phyloP scores from a whole-genome alignment of 1,284 basidiomycete species.

The Cryptococcus maquisensis region DNA sequence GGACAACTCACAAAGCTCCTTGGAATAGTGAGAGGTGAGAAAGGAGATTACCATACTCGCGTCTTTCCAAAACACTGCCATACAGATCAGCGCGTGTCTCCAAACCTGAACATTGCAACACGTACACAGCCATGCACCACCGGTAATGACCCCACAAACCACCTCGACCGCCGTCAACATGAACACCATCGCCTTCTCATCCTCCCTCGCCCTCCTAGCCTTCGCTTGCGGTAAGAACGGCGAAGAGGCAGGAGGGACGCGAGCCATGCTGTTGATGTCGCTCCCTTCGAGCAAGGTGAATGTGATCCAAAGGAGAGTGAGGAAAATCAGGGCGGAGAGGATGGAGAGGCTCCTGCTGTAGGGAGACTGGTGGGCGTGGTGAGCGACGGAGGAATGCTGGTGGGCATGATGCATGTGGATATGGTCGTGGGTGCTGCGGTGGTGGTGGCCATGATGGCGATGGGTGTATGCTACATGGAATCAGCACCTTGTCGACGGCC shows the following conservation, averaged over 20 bases:
- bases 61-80: constrained; percentile 4
- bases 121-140: constrained; percentile 18
- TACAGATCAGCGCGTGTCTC: background rate
- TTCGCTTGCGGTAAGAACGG: background rate
- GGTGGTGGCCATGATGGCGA: background rate
- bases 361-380: background rate
- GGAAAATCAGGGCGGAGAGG: constrained; percentile 22
- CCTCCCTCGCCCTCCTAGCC: background rate
- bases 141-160: background rate
- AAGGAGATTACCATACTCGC: background rate
- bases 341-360: constrained; percentile 1
- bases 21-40: background rate
- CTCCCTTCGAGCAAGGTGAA: constrained; percentile 24
- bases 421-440: too few species aligned
- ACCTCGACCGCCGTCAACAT: constrained; percentile 15
- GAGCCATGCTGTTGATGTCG: constrained; percentile 2
- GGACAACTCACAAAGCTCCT: constrained; percentile 3
- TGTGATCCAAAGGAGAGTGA: constrained; percentile 26
- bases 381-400: too few species aligned
- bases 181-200: constrained; percentile 7
- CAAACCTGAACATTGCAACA: background rate
- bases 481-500: background rate
- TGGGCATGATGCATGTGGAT: too few species aligned
- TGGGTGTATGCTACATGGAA: background rate
- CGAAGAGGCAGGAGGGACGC: background rate